Evolutionary conservation across 2,329 filamentous ascomycete genomes (phyloP).

Genomic region (Trichoderma sp.): DNA sequence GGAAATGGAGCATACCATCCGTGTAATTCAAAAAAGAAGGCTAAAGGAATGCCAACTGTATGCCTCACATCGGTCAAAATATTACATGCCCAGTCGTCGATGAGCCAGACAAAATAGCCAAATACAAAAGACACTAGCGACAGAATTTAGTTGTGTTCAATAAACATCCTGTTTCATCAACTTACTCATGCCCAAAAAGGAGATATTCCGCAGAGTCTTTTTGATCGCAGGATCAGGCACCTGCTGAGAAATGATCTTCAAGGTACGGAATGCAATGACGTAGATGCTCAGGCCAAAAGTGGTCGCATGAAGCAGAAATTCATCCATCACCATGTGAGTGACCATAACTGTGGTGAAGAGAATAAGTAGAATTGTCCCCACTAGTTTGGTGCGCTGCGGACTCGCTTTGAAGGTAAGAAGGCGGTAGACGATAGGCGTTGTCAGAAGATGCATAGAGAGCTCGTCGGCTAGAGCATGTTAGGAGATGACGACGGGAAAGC

Average conservation of each 20-base stretch:
- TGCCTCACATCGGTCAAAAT: slow-evolving; percentile 37
- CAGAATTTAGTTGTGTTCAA: slow-evolving; percentile 22
- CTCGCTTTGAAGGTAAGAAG: slow-evolving; percentile 43
- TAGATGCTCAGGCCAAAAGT: slow-evolving; percentile 43
- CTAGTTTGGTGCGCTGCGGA: slow-evolving; percentile 34
- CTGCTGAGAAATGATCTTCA: slow-evolving; percentile 41
- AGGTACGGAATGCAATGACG: slow-evolving; percentile 40
- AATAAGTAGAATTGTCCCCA: slow-evolving; percentile 33
- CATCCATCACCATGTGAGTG: slow-evolving; percentile 49
- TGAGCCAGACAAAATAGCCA: slow-evolving; percentile 47
- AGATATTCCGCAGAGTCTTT: slow-evolving; percentile 33
- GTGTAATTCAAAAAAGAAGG: slow-evolving; percentile 47
- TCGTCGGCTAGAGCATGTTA: slow-evolving; percentile 43
- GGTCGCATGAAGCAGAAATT: slow-evolving; percentile 46
- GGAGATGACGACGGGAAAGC: neutral
- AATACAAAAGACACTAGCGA: slow-evolving; percentile 37
- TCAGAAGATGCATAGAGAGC: slow-evolving; percentile 47
- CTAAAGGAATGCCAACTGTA: slow-evolving; percentile 42
- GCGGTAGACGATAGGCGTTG: slow-evolving; percentile 47
- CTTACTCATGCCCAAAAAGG: slow-evolving; percentile 39
- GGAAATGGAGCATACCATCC: slow-evolving; percentile 42
- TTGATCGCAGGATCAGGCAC: slow-evolving; percentile 36
- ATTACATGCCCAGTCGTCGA: slow-evolving; percentile 44
- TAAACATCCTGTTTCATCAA: neutral
- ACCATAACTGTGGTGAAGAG: slow-evolving; percentile 45